Conservation (phyloP, 2,329 filamentous ascomycete species). For the Lasiodiplodia gonubiensis region DNA sequence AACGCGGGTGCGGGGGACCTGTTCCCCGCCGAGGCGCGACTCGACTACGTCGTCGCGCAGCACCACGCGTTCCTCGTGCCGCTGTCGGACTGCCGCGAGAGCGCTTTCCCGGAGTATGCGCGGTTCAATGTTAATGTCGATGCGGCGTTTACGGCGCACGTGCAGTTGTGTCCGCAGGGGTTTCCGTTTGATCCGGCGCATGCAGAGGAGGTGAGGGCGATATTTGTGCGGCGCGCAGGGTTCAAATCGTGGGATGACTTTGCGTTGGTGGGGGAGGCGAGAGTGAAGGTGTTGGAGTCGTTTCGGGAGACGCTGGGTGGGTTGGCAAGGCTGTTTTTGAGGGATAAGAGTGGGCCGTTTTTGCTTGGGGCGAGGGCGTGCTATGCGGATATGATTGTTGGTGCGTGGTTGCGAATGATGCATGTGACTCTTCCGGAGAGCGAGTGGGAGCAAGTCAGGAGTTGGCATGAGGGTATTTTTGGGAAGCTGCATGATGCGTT, state of each 20-base stretch:
- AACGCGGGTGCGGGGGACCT: constrained; percentile 48
- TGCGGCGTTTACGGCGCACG: constrained; percentile 57
- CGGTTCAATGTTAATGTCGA: constrained; percentile 64
- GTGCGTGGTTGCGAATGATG: constrained; percentile 61
- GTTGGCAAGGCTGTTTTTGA: constrained; percentile 50
- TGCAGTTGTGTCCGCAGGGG: constrained; percentile 46
- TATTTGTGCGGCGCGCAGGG: constrained; percentile 56
- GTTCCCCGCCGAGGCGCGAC: constrained; percentile 49
- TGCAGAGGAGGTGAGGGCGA: constrained; percentile 52
- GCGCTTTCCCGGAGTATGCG: constrained; percentile 34
- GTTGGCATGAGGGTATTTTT: constrained; percentile 60
- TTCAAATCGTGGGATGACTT: constrained; percentile 54
- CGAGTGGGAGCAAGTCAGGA: constrained; percentile 56
- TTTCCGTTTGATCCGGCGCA: constrained; percentile 60
- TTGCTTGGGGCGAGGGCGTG: constrained; percentile 52
- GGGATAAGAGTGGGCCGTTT: constrained; percentile 54
- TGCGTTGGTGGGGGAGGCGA: constrained; percentile 44
- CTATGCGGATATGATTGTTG: constrained; percentile 65
- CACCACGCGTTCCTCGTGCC: constrained; percentile 35
- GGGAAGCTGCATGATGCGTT: constrained; percentile 56
- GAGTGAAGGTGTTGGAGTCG: constrained; percentile 46
- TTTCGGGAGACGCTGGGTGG: constrained; percentile 52
- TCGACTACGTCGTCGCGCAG: constrained; percentile 51
- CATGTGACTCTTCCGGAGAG: constrained; percentile 45
- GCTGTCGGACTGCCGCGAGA: constrained; percentile 38